These are phyloP conservation scores for Saprolegnia parasitica DNA, from an alignment of 352 stramenopile species.

Conservation along the genomic window DNA sequence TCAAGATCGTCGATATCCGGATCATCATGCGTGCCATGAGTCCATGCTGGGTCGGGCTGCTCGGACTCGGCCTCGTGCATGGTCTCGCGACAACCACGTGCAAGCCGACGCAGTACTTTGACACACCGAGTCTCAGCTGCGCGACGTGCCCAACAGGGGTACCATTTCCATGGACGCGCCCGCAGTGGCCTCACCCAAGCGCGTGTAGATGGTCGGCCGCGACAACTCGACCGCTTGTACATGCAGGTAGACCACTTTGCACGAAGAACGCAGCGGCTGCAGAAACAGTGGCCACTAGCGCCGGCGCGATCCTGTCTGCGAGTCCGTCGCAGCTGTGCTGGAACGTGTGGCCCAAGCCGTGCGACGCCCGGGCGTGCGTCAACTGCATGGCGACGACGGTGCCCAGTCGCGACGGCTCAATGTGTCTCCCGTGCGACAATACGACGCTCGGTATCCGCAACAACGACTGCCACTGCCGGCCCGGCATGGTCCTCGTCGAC, in stretches of 20 bases:
- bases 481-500: slow-evolving; percentile 50
- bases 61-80: background rate
- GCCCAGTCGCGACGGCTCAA: slow-evolving; percentile 39
- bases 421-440: slow-evolving; percentile 55
- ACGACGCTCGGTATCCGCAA: slow-evolving; percentile 47
- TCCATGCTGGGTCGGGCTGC: too few species aligned
- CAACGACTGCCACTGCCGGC: slow-evolving; percentile 48
- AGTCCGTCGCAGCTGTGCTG: slow-evolving; percentile 34
- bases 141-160: background rate
- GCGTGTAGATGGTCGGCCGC: background rate
- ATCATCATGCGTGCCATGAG: background rate
- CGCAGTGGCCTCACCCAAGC: background rate
- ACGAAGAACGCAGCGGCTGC: background rate
- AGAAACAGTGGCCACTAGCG: background rate
- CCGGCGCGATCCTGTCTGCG: background rate
- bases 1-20: background rate
- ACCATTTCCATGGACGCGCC: background rate
- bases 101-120: background rate
- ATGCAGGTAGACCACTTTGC: background rate
- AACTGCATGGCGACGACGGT: slow-evolving; percentile 39
- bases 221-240: background rate
- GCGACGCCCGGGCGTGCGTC: slow-evolving; percentile 43
- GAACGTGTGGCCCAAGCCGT: slow-evolving; percentile 60
- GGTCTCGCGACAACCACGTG: background rate
- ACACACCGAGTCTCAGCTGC: background rate